Conservation (phyloP, 768 basidiomycete genomes). For the Mycena crocata region DNA sequence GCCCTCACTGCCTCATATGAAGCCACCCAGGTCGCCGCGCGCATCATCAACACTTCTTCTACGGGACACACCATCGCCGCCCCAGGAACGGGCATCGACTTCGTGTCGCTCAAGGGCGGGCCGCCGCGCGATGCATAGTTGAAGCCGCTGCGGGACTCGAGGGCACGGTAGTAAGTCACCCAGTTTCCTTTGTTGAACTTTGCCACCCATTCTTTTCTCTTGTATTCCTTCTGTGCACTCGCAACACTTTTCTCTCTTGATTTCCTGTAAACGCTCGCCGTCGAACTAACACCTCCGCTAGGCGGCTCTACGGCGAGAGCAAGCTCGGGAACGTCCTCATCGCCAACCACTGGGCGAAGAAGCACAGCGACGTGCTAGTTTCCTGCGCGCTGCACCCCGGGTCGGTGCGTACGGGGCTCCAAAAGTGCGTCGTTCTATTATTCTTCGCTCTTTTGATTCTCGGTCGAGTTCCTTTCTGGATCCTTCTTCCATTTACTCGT, state of each 20-base stretch:
- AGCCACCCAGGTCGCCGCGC: constrained; percentile 23
- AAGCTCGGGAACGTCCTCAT: constrained; percentile 27
- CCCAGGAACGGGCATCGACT: constrained; percentile 15
- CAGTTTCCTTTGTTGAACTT: too few species aligned
- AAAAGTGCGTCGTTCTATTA: background rate
- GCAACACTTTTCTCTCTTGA: too few species aligned
- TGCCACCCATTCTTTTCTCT: too few species aligned
- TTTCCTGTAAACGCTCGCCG: too few species aligned
- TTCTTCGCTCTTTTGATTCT: too few species aligned
- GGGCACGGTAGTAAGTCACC: constrained; percentile 1
- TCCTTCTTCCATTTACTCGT: too few species aligned
- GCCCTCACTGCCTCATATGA: constrained; percentile 8
- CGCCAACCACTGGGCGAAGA: constrained; percentile 21
- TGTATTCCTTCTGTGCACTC: background rate
- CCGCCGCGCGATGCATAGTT: constrained; percentile 25
- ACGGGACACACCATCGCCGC: constrained; percentile 11
- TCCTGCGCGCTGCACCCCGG: constrained; percentile 28
- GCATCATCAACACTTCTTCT: constrained; percentile 42
- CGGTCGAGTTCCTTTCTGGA: too few species aligned
- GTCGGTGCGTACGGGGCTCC: background rate
- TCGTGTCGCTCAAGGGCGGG: constrained; percentile 10
- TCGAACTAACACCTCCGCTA: background rate
- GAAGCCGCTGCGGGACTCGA: background rate
- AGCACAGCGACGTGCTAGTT: constrained; percentile 9
- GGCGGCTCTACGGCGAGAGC: constrained; percentile 29